These are phyloP conservation scores for Penicillium glabrum DNA, from an alignment of 2,329 filamentous ascomycete species.

Conservation along the genomic window DNA sequence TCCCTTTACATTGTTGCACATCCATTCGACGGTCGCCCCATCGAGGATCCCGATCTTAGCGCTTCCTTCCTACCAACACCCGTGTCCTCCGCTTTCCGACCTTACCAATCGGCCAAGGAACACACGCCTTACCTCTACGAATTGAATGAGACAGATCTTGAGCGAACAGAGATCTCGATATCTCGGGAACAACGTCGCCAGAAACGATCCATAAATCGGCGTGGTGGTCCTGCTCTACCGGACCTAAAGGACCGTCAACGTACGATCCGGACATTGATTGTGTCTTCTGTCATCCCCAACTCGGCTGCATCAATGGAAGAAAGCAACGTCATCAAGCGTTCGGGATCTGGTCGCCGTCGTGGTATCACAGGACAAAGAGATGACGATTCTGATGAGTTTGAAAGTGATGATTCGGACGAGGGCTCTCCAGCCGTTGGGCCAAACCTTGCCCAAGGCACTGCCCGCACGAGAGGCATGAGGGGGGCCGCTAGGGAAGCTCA, in stretches of 20 bases:
- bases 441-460: conserved; percentile 67
- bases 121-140: conserved; percentile 93
- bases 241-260: conserved; percentile 93
- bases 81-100: conserved; percentile 77
- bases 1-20: conserved; percentile 92
- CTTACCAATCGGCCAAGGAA: conserved; percentile 89
- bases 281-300: conserved; percentile 89
- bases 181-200: conserved; percentile 90
- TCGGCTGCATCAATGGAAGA: conserved; percentile 78
- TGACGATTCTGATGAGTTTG: conserved; percentile 85
- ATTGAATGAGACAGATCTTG: conserved; percentile 83
- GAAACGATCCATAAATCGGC: conserved; percentile 90
- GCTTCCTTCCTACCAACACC: conserved; percentile 84
- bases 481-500: conserved; percentile 84
- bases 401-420: conserved; percentile 82
- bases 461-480: conserved; percentile 82
- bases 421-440: conserved; percentile 82
- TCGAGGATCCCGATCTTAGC: conserved; percentile 88
- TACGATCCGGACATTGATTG: conserved; percentile 87
- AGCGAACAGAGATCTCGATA: conserved; percentile 87
- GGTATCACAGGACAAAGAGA: conserved; percentile 57
- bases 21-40: conserved; percentile 87
- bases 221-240: conserved; percentile 89
- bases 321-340: conserved; percentile 81
- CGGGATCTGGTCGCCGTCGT: conserved; percentile 62